Evolutionary conservation across 495 filamentous ascomycete genomes (phyloP), one percentile per base, ranked within the genome.

Genomic region (Penicillium simplicissimum): DNA sequence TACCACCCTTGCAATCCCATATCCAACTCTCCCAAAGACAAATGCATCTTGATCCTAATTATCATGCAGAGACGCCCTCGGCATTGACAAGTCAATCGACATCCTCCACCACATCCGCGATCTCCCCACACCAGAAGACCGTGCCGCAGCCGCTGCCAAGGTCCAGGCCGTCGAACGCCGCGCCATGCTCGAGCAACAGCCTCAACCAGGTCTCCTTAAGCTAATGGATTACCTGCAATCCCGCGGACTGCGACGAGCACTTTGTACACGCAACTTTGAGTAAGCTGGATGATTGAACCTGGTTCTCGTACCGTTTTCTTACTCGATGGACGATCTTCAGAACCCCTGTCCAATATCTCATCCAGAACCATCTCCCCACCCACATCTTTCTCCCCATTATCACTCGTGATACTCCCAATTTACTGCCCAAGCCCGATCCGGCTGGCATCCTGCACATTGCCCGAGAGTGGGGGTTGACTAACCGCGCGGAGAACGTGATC

Each of bases 251-350:
- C 84, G 79, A 56, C 92, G 95, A 71, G 95, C 83, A 0, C 90
- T 98, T 61, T 96, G 93, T 76, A 98, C 95, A 7, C 82, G 95
- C 67, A 98, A 98, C 79, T 97, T 97, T 67, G 92, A 96, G 82
- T 86, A 79, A 53, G 75, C 31, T 13, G 4, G 48, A 34, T 52
- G 4, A 34, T 34, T 34, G 1, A 52, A 7, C 17, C 0, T 9
- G n/a, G 5, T n/a, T 15, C 17, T 9, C n/a, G 31, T 28, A 52
- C 13, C 9, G n/a, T 3, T n/a, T 34, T 28, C 13, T n/a, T n/a
- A 51, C 47, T 19, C 28, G 28, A n/a, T 34, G 48, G 28, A 52
- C 15, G 45, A 43, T n/a, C 25, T 38, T 51, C 42, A 89, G 86
- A 66, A 74, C 81, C 3, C 88, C 88, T 3, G 88, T 90, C 14